Evolutionary conservation across 805 yeast genomes (phyloP).

Genomic region (Metschnikowia cerradonensis): DNA sequence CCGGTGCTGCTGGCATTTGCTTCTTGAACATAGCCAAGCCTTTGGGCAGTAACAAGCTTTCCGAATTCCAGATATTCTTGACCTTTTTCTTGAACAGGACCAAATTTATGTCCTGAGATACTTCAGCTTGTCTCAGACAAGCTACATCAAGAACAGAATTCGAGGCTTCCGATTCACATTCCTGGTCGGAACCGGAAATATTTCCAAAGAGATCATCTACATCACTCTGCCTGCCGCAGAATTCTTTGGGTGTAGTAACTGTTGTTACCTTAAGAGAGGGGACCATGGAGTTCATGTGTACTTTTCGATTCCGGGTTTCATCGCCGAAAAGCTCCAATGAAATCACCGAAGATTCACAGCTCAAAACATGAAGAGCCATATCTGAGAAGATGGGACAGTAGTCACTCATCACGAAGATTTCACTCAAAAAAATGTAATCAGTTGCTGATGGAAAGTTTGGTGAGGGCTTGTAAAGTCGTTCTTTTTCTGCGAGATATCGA

Average conservation of each 20-base stretch:
- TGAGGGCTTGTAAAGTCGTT: neutral
- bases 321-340: neutral
- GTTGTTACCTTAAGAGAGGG: neutral
- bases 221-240: no score
- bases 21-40: conserved; percentile 1
- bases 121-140: no score
- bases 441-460: neutral
- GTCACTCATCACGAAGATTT: neutral
- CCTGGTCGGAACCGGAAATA: neutral
- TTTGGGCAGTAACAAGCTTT: neutral
- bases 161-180: neutral
- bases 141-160: neutral
- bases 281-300: neutral
- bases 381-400: neutral
- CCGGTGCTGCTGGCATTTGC: neutral
- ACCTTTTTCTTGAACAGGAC: neutral
- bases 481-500: neutral
- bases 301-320: neutral
- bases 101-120: neutral
- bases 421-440: neutral
- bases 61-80: neutral
- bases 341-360: neutral
- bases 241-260: neutral
- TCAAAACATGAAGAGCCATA: neutral
- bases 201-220: no score